Evolutionary conservation across 1,284 basidiomycete species (phyloP).

Genomic region (Gastroboletus turbinatus): DNA sequence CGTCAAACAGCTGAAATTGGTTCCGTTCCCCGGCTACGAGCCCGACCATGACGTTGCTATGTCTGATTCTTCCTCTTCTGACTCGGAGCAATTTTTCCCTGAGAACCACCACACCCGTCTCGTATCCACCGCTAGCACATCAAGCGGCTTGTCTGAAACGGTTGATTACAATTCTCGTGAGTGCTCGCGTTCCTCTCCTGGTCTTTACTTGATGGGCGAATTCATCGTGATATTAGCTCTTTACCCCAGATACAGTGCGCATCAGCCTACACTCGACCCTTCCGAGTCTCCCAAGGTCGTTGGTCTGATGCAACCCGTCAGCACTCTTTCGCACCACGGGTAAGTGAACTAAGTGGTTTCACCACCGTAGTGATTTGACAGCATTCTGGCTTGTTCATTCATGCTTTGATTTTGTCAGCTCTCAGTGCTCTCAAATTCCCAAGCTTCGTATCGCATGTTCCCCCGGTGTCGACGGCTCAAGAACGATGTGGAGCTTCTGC

Average conservation of each 20-base stretch:
- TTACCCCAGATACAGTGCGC: conserved; percentile 64
- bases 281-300: conserved; percentile 45
- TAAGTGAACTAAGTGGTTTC: conserved; percentile 40
- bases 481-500: conserved; percentile 84
- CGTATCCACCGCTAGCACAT: conserved; percentile 61
- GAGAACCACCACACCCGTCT: conserved; percentile 62
- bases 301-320: conserved; percentile 69
- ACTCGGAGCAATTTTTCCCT: conserved; percentile 52
- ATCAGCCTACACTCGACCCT: conserved; percentile 52
- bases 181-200: conserved; percentile 10
- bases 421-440: conserved; percentile 74
- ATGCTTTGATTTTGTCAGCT: conserved; percentile 37
- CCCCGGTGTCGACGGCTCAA: conserved; percentile 55
- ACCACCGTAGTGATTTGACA: conserved; percentile 13
- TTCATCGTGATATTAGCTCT: conserved; percentile 37
- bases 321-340: conserved; percentile 67
- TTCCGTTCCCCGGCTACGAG: conserved; percentile 66
- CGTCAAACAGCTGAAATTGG: conserved; percentile 67
- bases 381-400: conserved; percentile 5
- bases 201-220: conserved; percentile 2
- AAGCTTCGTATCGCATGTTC: conserved; percentile 70
- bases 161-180: conserved; percentile 39
- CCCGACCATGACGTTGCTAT: conserved; percentile 65
- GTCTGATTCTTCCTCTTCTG: conserved; percentile 54
- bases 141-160: conserved; percentile 39